These are phyloP conservation scores for Yamadazyma endophytica DNA, from an alignment of 805 yeast genomes.

Conservation along the genomic window DNA sequence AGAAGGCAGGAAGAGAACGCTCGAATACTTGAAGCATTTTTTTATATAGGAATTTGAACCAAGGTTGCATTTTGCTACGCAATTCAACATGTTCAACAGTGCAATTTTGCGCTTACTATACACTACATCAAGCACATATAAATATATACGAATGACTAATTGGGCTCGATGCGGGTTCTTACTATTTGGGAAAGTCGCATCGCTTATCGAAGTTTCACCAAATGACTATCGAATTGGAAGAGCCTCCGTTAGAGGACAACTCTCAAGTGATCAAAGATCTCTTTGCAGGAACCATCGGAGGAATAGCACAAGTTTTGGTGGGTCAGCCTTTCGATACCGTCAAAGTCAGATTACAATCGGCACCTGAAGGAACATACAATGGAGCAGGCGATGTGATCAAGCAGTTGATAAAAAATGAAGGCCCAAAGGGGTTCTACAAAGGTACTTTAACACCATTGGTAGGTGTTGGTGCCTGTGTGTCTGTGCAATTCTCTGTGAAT, in stretches of 20 bases:
- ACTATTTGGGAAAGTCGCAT: too few species aligned
- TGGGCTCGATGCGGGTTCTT: too few species aligned
- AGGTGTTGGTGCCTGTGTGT: constrained; percentile 91
- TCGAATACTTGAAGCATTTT: too few species aligned
- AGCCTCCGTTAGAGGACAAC: constrained; percentile 33
- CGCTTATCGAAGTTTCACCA: background rate
- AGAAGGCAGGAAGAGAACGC: too few species aligned
- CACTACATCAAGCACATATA: too few species aligned
- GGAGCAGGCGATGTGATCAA: constrained; percentile 78
- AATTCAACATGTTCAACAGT: too few species aligned
- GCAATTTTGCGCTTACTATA: too few species aligned
- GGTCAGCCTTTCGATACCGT: constrained; percentile 98
- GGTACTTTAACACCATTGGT: constrained; percentile 45
- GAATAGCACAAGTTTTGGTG: constrained; percentile 89
- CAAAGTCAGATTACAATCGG: constrained; percentile 88
- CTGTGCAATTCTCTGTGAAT: constrained; percentile 92
- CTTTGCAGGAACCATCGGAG: constrained; percentile 91
- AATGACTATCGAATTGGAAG: constrained; percentile 44
- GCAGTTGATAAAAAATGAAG: constrained; percentile 51
- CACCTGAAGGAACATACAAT: constrained; percentile 67
- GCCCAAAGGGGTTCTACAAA: constrained; percentile 39
- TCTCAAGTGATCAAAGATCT: constrained; percentile 66
- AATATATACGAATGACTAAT: too few species aligned
- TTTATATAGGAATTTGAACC: too few species aligned
- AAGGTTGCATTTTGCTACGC: too few species aligned